phyloP scores from a whole-genome alignment of 495 filamentous ascomycete species.

The Podospora sp. region DNA sequence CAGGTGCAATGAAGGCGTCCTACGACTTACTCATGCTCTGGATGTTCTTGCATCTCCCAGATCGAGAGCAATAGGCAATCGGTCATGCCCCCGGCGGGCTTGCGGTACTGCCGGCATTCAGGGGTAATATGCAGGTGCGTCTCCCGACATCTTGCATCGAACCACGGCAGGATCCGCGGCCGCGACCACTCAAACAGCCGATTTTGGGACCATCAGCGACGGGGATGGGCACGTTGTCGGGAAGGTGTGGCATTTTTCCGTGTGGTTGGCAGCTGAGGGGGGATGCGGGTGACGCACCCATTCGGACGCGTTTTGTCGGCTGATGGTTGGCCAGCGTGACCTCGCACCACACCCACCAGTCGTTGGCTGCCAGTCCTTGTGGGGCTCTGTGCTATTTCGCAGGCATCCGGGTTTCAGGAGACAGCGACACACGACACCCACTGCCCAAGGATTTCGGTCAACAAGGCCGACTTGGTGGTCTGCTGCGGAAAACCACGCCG shows the following conservation, averaged over 20 bases:
- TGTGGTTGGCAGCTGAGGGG: not conserved
- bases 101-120: not conserved
- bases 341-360: not conserved
- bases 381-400: not conserved
- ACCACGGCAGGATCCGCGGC: not conserved
- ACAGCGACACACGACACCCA: not conserved
- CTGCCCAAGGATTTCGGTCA: not conserved
- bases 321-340: slow-evolving; percentile 7
- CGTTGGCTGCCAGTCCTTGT: not conserved
- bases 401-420: slow-evolving; percentile 2
- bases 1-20: slow-evolving; percentile 64
- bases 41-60: slow-evolving; percentile 48
- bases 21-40: slow-evolving; percentile 75
- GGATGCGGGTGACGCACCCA: not conserved
- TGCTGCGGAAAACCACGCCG: not conserved
- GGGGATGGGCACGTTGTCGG: not conserved
- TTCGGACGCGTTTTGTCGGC: not conserved
- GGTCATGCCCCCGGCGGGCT: not conserved
- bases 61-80: slow-evolving; percentile 1
- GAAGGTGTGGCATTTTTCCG: not conserved
- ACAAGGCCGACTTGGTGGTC: not conserved
- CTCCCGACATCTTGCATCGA: not conserved
- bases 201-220: not conserved
- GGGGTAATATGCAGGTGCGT: not conserved
- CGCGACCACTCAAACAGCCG: not conserved